Evolutionary conservation across 2,329 filamentous ascomycete species (phyloP).

Genomic region (Aspergillus fijiensis): DNA sequence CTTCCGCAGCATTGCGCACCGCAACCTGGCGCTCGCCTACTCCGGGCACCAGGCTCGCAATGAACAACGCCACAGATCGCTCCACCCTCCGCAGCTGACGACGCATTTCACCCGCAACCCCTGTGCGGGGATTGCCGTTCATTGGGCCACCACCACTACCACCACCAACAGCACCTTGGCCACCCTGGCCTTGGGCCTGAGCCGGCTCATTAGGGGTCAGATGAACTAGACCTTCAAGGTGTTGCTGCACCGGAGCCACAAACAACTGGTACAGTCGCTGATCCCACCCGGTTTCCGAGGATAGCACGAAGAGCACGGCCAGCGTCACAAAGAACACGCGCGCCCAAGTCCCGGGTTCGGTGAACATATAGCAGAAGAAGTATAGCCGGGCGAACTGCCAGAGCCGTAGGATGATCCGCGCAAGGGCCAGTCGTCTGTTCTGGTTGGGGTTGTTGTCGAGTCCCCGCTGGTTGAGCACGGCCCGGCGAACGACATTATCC

Average conservation of each 20-base stretch:
- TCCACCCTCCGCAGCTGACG: constrained; percentile 49
- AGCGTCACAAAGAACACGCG: constrained; percentile 42
- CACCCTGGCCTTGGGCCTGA: background rate
- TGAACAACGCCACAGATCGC: constrained; percentile 59
- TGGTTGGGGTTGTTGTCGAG: constrained; percentile 8
- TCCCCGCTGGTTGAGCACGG: constrained; percentile 28
- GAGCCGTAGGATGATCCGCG: constrained; percentile 44
- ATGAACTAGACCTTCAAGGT: constrained; percentile 46
- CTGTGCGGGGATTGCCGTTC: background rate
- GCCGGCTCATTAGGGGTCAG: constrained; percentile 25
- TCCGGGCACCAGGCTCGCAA: constrained; percentile 62
- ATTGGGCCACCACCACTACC: background rate
- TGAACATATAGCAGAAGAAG: constrained; percentile 60
- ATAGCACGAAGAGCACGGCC: constrained; percentile 39
- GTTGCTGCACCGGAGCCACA: constrained; percentile 43
- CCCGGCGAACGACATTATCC: constrained; percentile 36
- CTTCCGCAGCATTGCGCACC: constrained; percentile 54
- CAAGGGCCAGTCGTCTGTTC: constrained; percentile 37
- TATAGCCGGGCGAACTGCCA: constrained; percentile 61
- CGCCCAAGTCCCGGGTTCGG: constrained; percentile 48
- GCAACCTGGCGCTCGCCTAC: constrained; percentile 61
- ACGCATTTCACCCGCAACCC: constrained; percentile 14
- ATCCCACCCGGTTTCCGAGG: constrained; percentile 44
- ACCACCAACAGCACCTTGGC: background rate
- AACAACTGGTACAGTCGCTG: constrained; percentile 34